These are phyloP conservation scores for Phyllostachys edulis DNA, from an alignment of 176 grass and related monocot species.

Conservation along the genomic window DNA sequence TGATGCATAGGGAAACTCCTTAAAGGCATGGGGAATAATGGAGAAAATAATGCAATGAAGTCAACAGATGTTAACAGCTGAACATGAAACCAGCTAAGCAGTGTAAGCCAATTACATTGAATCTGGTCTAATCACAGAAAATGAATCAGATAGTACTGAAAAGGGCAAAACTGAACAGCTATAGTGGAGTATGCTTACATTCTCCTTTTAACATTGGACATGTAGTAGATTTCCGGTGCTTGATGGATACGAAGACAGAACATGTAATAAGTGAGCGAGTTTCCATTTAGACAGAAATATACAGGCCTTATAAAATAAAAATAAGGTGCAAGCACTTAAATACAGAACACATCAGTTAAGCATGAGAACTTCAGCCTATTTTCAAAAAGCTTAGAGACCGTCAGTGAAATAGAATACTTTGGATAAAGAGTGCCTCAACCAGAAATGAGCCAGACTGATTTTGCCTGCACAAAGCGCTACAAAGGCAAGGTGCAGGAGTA, in stretches of 20 bases:
- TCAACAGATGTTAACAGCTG: background rate
- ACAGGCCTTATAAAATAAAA: background rate
- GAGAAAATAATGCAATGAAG: constrained; percentile 23
- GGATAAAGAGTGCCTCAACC: background rate
- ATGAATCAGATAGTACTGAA: background rate
- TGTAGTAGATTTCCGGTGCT: background rate
- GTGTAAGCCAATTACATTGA: background rate
- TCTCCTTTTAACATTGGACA: background rate
- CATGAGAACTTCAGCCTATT: background rate
- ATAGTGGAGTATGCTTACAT: background rate
- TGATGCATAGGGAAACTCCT: background rate
- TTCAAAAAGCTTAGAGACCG: background rate
- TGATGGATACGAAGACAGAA: background rate
- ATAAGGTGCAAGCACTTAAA: background rate
- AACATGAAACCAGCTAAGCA: background rate
- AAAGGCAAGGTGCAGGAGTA: background rate
- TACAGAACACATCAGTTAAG: background rate
- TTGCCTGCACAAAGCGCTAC: background rate
- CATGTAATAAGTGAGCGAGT: background rate
- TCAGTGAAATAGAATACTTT: background rate
- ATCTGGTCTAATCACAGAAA: background rate
- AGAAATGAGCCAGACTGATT: background rate
- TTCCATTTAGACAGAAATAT: background rate
- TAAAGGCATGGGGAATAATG: background rate
- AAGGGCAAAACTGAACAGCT: background rate